Percentiles rank a stretch among this genome's conserved stretches.
Conservation (phyloP, 805 yeast species). For the Starmera quercuum region DNA sequence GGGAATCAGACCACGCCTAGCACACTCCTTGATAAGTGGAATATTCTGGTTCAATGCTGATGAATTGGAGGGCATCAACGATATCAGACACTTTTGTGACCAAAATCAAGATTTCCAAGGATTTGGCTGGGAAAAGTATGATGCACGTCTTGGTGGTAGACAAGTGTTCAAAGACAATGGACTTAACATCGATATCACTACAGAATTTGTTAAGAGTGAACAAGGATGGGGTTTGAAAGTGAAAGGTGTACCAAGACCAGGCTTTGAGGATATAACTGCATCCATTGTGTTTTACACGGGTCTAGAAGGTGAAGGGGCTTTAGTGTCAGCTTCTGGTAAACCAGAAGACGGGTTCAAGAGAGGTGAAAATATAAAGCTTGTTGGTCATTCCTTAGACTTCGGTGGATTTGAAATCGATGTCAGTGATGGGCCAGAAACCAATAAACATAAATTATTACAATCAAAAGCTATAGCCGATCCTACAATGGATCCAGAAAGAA, state of each 20-base stretch:
- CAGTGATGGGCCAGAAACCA: constrained; percentile 44
- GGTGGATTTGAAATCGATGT: constrained; percentile 58
- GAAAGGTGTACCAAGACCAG: constrained; percentile 52
- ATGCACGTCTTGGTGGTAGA: constrained; percentile 81
- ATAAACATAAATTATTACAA: constrained; percentile 31
- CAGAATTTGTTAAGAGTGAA: constrained; percentile 67
- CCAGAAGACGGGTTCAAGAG: constrained; percentile 19
- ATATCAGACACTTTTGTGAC: constrained; percentile 68
- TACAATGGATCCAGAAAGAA: constrained; percentile 45
- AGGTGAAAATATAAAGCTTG: constrained; percentile 31
- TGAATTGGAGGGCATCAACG: constrained; percentile 40
- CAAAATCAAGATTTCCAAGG: constrained; percentile 61
- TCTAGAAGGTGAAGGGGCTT: constrained; percentile 51
- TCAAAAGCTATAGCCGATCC: constrained; percentile 25
- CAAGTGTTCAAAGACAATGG: constrained; percentile 66
- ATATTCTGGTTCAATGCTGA: constrained; percentile 82
- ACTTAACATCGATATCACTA: constrained; percentile 51
- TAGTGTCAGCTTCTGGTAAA: constrained; percentile 31
- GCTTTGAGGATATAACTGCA: constrained; percentile 40
- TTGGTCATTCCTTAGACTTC: constrained; percentile 55
- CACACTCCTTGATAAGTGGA: constrained; percentile 69
- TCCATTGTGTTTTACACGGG: constrained; percentile 76
- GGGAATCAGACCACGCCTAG: constrained; percentile 79
- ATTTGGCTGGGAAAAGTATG: constrained; percentile 84
- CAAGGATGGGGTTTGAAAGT: constrained; percentile 80